Conservation (phyloP, 305 asterid species). For the Striga hermonthica region DNA sequence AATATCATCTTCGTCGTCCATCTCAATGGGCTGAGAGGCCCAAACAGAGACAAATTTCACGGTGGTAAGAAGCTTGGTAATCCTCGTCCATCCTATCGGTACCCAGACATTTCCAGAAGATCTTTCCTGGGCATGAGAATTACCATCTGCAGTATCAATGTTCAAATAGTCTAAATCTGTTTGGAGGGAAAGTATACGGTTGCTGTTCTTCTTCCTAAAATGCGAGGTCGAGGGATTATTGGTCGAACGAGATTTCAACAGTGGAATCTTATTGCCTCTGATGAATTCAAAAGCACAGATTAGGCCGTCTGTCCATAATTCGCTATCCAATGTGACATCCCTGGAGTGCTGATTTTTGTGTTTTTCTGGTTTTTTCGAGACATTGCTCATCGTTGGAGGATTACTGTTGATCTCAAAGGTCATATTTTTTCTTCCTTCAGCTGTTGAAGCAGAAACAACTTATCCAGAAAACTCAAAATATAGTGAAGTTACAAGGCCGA, state of each 20-base stretch:
- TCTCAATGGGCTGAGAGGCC: constrained; percentile 43
- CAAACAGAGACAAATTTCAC: constrained; percentile 44
- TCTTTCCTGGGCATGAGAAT: constrained; percentile 34
- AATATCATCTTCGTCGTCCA: constrained; percentile 44
- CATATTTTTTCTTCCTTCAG: constrained; percentile 23
- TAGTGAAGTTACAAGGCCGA: background rate
- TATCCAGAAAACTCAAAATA: constrained; percentile 21
- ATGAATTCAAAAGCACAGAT: constrained; percentile 55
- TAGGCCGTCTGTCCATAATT: constrained; percentile 50
- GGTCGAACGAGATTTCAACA: background rate
- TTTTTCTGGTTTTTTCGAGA: constrained; percentile 34
- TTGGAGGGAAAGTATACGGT: too few species aligned
- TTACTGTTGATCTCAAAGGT: constrained; percentile 26
- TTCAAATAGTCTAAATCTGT: background rate
- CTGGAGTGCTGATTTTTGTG: constrained; percentile 35
- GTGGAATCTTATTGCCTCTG: constrained; percentile 35
- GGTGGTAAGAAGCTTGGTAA: constrained; percentile 43
- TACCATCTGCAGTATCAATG: constrained; percentile 23
- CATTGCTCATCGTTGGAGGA: constrained; percentile 34
- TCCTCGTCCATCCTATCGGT: constrained; percentile 59
- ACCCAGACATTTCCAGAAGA: constrained; percentile 45
- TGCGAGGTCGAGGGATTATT: too few species aligned
- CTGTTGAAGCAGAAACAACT: constrained; percentile 25
- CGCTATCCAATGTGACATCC: constrained; percentile 40
- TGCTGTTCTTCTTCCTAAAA: too few species aligned